A percentile compares a stretch with the other conserved stretches of the same genome.
Evolutionary conservation across 192 early-diverging fungal genomes (phyloP).

Genomic region (Pecoramyces ruminantium): DNA sequence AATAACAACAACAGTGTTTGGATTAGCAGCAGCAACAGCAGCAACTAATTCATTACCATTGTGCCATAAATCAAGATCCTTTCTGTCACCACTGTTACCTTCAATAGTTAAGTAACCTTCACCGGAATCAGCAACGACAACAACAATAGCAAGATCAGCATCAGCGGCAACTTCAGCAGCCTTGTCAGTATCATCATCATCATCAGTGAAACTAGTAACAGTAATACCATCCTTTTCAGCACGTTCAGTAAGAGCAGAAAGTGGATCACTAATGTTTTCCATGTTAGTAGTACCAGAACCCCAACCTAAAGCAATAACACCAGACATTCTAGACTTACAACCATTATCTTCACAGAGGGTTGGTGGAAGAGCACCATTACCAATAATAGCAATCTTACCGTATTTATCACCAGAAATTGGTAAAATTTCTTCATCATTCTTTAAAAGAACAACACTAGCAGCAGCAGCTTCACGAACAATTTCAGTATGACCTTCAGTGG

Average conservation of each 20-base stretch:
- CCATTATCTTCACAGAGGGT: neutral
- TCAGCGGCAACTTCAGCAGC: neutral
- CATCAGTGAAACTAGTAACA: neutral
- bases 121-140: neutral
- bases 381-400: slow-evolving; percentile 16
- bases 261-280: slow-evolving; percentile 3
- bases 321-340: neutral
- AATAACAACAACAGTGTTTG: slow-evolving; percentile 21
- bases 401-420: slow-evolving; percentile 7
- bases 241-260: neutral
- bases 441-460: slow-evolving; percentile 22
- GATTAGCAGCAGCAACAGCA: slow-evolving; percentile 16
- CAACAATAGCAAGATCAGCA: neutral
- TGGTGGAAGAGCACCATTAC: slow-evolving; percentile 16
- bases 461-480: slow-evolving; percentile 13
- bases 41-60: slow-evolving; percentile 1
- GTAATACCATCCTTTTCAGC: neutral
- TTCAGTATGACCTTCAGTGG: neutral
- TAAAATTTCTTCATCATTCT: slow-evolving; percentile 16
- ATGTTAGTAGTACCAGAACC: slow-evolving; percentile 7
- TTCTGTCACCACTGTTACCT: neutral
- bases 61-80: neutral
- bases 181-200: neutral
- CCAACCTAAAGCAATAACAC: slow-evolving; percentile 2
- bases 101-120: neutral